These are phyloP conservation scores for Medicago truncatula DNA, from an alignment of 306 rosid species.

Conservation along the genomic window DNA sequence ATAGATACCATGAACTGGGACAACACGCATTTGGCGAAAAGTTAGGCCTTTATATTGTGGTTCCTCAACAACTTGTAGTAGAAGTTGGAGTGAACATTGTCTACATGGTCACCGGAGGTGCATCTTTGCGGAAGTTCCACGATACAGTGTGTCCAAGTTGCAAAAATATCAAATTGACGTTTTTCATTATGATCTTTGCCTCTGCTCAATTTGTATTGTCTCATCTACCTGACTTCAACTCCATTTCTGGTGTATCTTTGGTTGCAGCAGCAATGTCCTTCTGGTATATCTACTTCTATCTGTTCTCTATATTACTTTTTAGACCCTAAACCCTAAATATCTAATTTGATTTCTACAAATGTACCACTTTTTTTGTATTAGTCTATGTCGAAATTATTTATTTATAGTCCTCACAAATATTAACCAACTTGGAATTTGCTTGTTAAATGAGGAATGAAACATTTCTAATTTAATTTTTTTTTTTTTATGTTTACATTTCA, in stretches of 20 bases:
- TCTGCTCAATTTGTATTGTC: conserved; percentile 74
- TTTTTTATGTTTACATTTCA: conserved; percentile 8
- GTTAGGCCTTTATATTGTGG: conserved; percentile 82
- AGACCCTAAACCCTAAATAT: no score
- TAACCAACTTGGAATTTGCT: no score
- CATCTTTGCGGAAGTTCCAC: conserved; percentile 66
- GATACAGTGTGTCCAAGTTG: conserved; percentile 49
- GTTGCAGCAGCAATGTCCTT: conserved; percentile 85
- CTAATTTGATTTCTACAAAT: no score
- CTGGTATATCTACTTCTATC: conserved; percentile 47
- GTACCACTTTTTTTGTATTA: no score
- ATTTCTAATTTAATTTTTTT: background rate
- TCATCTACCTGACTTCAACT: conserved; percentile 80
- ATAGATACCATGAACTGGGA: conserved; percentile 83
- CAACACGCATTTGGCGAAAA: conserved; percentile 84
- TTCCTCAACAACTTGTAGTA: conserved; percentile 77
- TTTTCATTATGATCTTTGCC: conserved; percentile 81
- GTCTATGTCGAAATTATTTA: no score
- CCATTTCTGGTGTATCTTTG: conserved; percentile 70
- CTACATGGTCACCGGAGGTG: conserved; percentile 85
- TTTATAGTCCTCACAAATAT: no score
- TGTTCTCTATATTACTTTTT: background rate
- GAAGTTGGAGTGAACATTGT: conserved; percentile 68
- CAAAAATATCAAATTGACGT: conserved; percentile 56
- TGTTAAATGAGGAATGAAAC: no score